phyloP scores from a whole-genome alignment of 176 grass and related monocot species.

The Rhynchospora tenuis region DNA sequence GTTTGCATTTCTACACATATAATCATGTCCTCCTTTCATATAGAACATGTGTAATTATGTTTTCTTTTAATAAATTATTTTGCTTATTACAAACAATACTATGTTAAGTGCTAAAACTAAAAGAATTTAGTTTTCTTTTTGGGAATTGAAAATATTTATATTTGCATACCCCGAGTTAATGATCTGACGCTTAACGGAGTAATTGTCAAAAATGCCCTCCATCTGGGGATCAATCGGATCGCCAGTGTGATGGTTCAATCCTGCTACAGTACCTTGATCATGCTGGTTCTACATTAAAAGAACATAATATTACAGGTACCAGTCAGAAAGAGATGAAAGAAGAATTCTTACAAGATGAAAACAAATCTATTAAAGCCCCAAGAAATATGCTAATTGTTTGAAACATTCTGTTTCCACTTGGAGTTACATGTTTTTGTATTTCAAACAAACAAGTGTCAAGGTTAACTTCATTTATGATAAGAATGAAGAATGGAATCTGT shows the following conservation, averaged over 20 bases:
- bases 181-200: slow-evolving; percentile 80
- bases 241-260: slow-evolving; percentile 73
- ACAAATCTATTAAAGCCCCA: neutral
- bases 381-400: neutral
- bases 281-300: slow-evolving; percentile 61
- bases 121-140: neutral
- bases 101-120: neutral
- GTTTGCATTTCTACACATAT: neutral
- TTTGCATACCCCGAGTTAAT: slow-evolving; percentile 78
- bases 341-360: neutral
- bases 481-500: neutral
- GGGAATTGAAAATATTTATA: neutral
- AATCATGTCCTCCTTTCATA: neutral
- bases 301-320: slow-evolving; percentile 2
- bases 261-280: slow-evolving; percentile 66
- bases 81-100: neutral
- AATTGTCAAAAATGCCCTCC: slow-evolving; percentile 97
- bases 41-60: neutral
- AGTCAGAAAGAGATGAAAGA: neutral
- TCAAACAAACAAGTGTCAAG: neutral
- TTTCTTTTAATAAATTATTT: neutral
- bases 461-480: neutral
- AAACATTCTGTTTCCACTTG: neutral
- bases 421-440: neutral
- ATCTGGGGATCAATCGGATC: slow-evolving; percentile 88